phyloP scores from a whole-genome alignment of 129 eudicot genomes.

The Kitagawia praeruptora region DNA sequence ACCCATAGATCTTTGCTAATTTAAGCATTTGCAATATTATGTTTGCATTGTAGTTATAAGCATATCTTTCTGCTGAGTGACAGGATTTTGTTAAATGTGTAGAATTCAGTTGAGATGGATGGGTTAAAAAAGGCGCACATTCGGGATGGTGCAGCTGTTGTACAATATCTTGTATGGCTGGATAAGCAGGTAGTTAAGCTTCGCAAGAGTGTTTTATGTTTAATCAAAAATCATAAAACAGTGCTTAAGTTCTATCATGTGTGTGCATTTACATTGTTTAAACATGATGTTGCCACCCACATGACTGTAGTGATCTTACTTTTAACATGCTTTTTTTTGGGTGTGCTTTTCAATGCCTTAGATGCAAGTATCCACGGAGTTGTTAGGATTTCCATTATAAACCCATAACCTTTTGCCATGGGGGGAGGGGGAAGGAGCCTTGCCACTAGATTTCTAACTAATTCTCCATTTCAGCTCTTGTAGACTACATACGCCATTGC shows the following conservation, averaged over 20 bases:
- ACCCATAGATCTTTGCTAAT: neutral
- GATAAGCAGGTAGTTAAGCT: conserved; percentile 66
- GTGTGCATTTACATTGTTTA: neutral
- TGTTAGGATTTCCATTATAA: too few species aligned
- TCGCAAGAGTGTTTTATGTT: conserved; percentile 1
- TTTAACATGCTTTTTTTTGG: neutral
- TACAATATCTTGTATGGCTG: conserved; percentile 92
- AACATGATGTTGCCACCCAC: neutral
- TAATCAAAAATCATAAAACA: neutral
- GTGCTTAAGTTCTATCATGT: neutral
- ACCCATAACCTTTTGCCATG: neutral
- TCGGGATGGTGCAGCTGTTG: conserved; percentile 98
- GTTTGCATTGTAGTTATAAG: neutral
- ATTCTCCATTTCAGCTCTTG: conserved; percentile 3
- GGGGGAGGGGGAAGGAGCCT: neutral
- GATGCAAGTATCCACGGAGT: neutral
- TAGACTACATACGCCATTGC: neutral
- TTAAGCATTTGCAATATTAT: neutral
- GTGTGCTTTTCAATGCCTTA: neutral
- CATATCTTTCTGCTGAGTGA: neutral
- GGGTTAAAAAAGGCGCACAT: conserved; percentile 90
- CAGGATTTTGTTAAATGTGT: conserved; percentile 2
- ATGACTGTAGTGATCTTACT: neutral
- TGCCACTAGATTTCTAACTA: neutral
- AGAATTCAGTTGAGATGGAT: conserved; percentile 90